A percentile compares a stretch with the other conserved stretches of the same genome.
phyloP scores from a whole-genome alignment of 345 rosid genomes.

The Salix brachista region DNA sequence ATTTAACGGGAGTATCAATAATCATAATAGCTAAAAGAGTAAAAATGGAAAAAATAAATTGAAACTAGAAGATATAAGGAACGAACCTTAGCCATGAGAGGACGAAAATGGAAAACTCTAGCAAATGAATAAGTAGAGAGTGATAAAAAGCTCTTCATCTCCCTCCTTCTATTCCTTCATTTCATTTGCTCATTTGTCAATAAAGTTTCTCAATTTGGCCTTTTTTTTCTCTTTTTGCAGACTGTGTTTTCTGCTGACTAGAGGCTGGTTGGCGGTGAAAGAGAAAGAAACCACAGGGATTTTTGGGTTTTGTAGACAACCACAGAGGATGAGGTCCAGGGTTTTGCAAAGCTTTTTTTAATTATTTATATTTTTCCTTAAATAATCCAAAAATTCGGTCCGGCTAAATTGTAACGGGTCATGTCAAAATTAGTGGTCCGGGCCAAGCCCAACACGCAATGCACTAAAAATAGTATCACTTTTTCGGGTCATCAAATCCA shows the following conservation, averaged over 20 bases:
- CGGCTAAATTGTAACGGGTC: neutral
- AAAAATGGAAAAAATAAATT: neutral
- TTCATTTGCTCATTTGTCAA: neutral
- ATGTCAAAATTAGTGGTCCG: neutral
- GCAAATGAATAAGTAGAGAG: constrained; percentile 15
- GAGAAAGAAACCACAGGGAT: neutral
- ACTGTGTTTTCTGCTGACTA: neutral
- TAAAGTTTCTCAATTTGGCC: neutral
- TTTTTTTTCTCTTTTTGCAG: neutral
- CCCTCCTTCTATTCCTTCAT: neutral
- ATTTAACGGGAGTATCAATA: neutral
- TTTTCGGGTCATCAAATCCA: neutral
- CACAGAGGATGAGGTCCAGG: neutral
- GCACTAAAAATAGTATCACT: neutral
- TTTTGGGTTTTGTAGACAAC: too few species aligned
- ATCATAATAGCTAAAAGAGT: neutral
- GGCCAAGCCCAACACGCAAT: neutral
- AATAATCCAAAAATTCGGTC: neutral
- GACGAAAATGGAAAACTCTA: constrained; percentile 32
- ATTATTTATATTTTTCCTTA: neutral
- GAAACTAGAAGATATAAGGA: neutral
- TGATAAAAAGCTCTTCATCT: constrained; percentile 20
- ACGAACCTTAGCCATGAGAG: constrained; percentile 49
- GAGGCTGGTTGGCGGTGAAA: neutral
- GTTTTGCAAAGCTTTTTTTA: neutral